A percentile compares a stretch with the other conserved stretches of the same genome.
Evolutionary conservation across 495 filamentous ascomycete genomes (phyloP).

Genomic region (Annulohypoxylon nitens): DNA sequence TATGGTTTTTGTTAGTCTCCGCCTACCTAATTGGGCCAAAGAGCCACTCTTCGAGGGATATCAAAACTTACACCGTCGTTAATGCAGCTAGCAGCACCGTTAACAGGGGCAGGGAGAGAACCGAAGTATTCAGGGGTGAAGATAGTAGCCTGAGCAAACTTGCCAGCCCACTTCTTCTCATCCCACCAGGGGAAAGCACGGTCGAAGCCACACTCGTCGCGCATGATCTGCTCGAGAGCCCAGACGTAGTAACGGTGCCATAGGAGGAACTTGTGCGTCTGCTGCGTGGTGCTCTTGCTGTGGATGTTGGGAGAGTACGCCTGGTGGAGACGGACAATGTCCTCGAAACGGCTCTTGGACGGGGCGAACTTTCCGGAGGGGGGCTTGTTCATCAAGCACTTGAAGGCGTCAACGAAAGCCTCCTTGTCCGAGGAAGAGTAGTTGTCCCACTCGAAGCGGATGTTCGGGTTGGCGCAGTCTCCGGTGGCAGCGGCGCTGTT

Average conservation of each 20-base stretch:
- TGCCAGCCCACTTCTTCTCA: conserved; percentile 58
- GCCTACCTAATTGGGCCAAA: background rate
- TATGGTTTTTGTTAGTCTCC: conserved; percentile 24
- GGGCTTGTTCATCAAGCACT: conserved; percentile 65
- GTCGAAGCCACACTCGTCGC: conserved; percentile 75
- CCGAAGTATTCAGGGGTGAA: conserved; percentile 53
- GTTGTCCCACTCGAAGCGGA: conserved; percentile 54
- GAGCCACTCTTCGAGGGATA: background rate
- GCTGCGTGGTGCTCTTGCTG: conserved; percentile 61
- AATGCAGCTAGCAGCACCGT: conserved; percentile 52
- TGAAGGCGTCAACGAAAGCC: conserved; percentile 67
- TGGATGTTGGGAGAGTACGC: conserved; percentile 72
- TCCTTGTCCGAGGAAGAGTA: conserved; percentile 50
- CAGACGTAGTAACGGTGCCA: conserved; percentile 77
- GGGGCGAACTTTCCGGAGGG: conserved; percentile 60
- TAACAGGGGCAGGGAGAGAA: conserved; percentile 45
- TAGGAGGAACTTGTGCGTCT: conserved; percentile 69
- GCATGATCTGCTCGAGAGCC: conserved; percentile 70
- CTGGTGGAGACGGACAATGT: conserved; percentile 76
- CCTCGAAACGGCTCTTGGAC: conserved; percentile 70
- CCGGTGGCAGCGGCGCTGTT: conserved; percentile 14
- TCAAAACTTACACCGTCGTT: conserved; percentile 55
- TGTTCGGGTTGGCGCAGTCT: conserved; percentile 49
- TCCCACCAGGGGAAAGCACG: conserved; percentile 59
- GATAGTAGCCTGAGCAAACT: conserved; percentile 50